Conservation (phyloP, 73 alveolate species). For the Paramecium bursaria region DNA sequence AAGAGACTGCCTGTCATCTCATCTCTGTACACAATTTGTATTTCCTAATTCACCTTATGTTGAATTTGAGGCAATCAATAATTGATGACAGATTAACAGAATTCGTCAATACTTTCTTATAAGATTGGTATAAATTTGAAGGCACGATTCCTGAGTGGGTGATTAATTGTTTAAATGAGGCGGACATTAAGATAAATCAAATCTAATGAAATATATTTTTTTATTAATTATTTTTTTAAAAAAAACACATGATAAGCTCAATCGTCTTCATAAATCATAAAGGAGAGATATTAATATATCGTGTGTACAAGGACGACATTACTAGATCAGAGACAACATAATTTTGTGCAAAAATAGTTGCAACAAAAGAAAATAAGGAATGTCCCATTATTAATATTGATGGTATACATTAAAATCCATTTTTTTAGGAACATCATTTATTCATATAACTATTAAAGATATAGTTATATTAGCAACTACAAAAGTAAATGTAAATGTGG, state of each 20-base stretch:
- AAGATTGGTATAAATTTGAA: constrained; percentile 12
- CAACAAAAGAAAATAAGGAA: constrained; percentile 97
- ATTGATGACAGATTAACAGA: constrained; percentile 82
- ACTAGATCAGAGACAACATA: constrained; percentile 90
- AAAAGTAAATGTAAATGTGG: constrained; percentile 84
- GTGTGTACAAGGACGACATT: constrained; percentile 95
- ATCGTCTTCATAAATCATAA: constrained; percentile 88
- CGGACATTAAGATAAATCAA: too few relatives aligned
- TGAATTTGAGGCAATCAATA: constrained; percentile 87
- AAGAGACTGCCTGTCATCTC: constrained; percentile 90
- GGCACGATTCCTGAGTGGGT: constrained; percentile 17
- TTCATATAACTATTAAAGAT: constrained; percentile 84
- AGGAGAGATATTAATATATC: constrained; percentile 97
- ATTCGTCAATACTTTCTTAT: constrained; percentile 72
- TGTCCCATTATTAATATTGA: constrained; percentile 94
- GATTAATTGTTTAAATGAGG: too few relatives aligned
- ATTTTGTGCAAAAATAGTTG: constrained; percentile 97
- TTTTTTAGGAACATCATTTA: constrained; percentile 70
- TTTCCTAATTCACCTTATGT: constrained; percentile 79
- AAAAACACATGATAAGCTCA: constrained; percentile 87
- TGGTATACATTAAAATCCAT: too few relatives aligned
- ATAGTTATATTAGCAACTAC: constrained; percentile 89
- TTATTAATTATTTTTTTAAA: too few relatives aligned
- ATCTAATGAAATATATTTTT: too few relatives aligned
- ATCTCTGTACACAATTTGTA: constrained; percentile 94